phyloP scores from a whole-genome alignment of 2,329 filamentous ascomycete species.

The Lachnellula subtilissima region DNA sequence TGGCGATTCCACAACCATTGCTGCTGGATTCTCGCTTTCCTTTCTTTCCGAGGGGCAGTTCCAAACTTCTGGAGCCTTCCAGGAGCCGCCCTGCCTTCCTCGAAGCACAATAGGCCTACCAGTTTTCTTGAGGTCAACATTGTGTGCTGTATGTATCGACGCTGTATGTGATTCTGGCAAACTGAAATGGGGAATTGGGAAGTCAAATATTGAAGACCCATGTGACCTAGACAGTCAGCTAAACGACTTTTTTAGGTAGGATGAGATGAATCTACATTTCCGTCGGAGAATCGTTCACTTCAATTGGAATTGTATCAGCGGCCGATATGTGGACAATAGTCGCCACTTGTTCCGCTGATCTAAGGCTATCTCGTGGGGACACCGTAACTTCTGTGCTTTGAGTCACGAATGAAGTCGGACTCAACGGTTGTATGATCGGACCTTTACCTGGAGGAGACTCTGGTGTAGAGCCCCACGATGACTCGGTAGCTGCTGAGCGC shows the following conservation, averaged over 20 bases:
- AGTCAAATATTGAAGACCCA: conserved; percentile 18
- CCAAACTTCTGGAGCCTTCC: conserved; percentile 22
- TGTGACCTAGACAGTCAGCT: conserved; percentile 9
- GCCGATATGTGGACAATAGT: conserved; percentile 37
- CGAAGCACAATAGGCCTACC: background rate
- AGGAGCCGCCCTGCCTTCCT: conserved; percentile 8
- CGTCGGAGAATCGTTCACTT: conserved; percentile 13
- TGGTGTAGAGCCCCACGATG: conserved; percentile 31
- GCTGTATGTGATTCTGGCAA: background rate
- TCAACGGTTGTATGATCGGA: conserved; percentile 36
- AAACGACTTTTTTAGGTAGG: too few relatives aligned
- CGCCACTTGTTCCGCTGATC: conserved; percentile 29
- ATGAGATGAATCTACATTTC: conserved; percentile 11
- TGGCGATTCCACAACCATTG: background rate
- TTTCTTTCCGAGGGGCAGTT: conserved; percentile 11
- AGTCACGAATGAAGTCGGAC: conserved; percentile 39
- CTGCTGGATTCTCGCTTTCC: background rate
- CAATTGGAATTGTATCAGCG: conserved; percentile 16
- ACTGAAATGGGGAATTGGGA: conserved; percentile 17
- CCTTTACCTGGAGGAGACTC: conserved; percentile 26
- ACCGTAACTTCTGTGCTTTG: conserved; percentile 37
- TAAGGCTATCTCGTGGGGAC: conserved; percentile 32
- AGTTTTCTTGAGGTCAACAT: background rate
- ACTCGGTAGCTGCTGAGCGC: conserved; percentile 31
- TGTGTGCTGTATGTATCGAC: background rate